A percentile compares a stretch with the other conserved stretches of the same genome.
These are phyloP conservation scores for Aspergillus sp. DNA, from an alignment of 2,329 filamentous ascomycete genomes.

Conservation along the genomic window DNA sequence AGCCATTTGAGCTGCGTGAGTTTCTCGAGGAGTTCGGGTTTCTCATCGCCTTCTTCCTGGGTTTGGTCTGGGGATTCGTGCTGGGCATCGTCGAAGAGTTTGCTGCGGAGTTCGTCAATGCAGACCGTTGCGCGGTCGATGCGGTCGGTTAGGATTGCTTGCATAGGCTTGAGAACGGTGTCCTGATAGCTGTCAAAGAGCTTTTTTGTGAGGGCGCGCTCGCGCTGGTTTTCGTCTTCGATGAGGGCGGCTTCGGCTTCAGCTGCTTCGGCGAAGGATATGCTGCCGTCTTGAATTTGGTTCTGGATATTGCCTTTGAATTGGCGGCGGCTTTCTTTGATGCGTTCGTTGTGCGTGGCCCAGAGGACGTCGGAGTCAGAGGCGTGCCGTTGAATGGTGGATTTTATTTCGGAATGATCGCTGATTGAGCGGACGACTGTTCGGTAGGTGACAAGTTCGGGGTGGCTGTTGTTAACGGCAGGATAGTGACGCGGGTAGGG, in stretches of 20 bases:
- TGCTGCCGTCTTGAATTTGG: slow-evolving; percentile 73
- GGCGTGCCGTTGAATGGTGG: slow-evolving; percentile 57
- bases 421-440: slow-evolving; percentile 71
- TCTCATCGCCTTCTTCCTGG: slow-evolving; percentile 92
- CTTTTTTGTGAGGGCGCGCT: slow-evolving; percentile 71
- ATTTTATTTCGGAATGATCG: slow-evolving; percentile 70
- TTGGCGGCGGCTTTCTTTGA: slow-evolving; percentile 61
- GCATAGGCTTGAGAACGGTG: slow-evolving; percentile 78
- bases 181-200: slow-evolving; percentile 85
- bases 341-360: slow-evolving; percentile 51
- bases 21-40: slow-evolving; percentile 90
- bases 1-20: slow-evolving; percentile 95
- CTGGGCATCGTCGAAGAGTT: slow-evolving; percentile 71
- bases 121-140: slow-evolving; percentile 71
- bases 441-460: slow-evolving; percentile 77
- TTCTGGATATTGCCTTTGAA: slow-evolving; percentile 74
- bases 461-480: slow-evolving; percentile 93
- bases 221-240: slow-evolving; percentile 65
- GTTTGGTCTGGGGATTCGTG: slow-evolving; percentile 73
- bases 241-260: slow-evolving; percentile 75
- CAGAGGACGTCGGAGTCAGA: slow-evolving; percentile 55
- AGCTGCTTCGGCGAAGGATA: slow-evolving; percentile 80
- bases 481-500: slow-evolving; percentile 93
- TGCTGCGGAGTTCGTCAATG: slow-evolving; percentile 72
- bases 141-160: slow-evolving; percentile 73